Conservation (phyloP, 345 rosid genomes). For the Citrus mangshanensis region DNA sequence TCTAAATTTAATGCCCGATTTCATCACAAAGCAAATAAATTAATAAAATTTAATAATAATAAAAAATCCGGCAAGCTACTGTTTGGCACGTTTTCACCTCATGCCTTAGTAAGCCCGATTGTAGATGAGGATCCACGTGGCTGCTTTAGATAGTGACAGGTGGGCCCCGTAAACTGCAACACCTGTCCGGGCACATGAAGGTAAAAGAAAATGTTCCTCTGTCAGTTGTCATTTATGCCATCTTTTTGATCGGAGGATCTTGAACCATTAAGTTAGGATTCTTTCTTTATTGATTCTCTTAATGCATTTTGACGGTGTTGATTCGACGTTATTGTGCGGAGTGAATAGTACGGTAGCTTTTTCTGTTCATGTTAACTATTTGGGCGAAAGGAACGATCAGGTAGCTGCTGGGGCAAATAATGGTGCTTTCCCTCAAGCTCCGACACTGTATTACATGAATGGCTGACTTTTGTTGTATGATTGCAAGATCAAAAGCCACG, state of each 20-base stretch:
- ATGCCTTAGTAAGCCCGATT: background rate
- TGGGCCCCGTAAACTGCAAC: background rate
- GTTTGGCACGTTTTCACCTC: constrained; percentile 15
- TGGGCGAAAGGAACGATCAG: background rate
- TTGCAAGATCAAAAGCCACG: too few relatives aligned
- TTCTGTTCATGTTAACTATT: background rate
- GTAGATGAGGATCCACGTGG: constrained; percentile 7
- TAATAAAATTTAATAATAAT: background rate
- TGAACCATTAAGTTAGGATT: constrained; percentile 6
- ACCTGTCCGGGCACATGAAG: background rate
- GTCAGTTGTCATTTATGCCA: background rate
- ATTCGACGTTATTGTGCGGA: background rate
- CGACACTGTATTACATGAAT: background rate
- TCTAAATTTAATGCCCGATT: background rate
- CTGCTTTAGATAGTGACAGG: background rate
- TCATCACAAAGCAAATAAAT: background rate
- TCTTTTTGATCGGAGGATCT: background rate
- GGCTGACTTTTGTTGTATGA: background rate
- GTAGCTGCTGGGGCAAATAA: background rate
- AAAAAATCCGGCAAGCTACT: background rate
- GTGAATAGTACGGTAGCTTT: background rate
- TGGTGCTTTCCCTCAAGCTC: background rate
- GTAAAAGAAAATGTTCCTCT: background rate
- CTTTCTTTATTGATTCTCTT: background rate
- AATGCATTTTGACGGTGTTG: background rate